Evolutionary conservation across 2,329 filamentous ascomycete species (phyloP).

Genomic region (Teratosphaeria zuluensis): DNA sequence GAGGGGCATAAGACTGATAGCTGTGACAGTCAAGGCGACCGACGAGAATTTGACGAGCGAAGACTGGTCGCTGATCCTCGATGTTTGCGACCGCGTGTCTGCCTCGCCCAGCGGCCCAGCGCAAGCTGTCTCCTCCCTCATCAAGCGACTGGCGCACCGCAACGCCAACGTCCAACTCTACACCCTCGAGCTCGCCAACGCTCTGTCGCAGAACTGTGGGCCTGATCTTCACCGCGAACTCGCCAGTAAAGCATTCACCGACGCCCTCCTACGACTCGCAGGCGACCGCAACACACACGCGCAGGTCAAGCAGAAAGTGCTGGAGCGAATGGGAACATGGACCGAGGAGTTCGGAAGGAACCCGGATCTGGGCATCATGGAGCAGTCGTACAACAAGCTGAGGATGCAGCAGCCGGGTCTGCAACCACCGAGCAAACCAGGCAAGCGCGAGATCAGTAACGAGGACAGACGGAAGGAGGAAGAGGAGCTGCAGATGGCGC

Average conservation of each 20-base stretch:
- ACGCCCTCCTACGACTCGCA: conserved; percentile 80
- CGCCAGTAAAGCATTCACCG: conserved; percentile 85
- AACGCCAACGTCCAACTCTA: conserved; percentile 96
- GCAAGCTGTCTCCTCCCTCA: conserved; percentile 69
- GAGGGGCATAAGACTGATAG: background rate
- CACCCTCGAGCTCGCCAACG: conserved; percentile 86
- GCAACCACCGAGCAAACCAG: conserved; percentile 76
- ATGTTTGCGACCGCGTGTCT: conserved; percentile 30
- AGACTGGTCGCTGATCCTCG: conserved; percentile 62
- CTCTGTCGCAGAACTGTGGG: conserved; percentile 85
- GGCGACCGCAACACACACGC: conserved; percentile 90
- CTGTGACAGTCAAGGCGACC: conserved; percentile 64
- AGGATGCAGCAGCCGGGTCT: conserved; percentile 72
- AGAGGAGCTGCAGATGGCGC: conserved; percentile 90
- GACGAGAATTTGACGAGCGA: conserved; percentile 92
- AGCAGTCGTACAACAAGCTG: conserved; percentile 80
- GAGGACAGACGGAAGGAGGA: conserved; percentile 89
- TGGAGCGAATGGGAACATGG: conserved; percentile 96
- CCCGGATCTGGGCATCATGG: conserved; percentile 92
- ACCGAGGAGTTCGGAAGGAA: conserved; percentile 86
- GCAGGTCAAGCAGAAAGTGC: conserved; percentile 92
- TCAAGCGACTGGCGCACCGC: conserved; percentile 82
- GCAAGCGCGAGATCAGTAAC: conserved; percentile 85
- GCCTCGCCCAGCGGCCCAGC: conserved; percentile 24
- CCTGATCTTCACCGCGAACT: conserved; percentile 79